Conservation (phyloP, 2,329 filamentous ascomycete species). For the Calycina marina region DNA sequence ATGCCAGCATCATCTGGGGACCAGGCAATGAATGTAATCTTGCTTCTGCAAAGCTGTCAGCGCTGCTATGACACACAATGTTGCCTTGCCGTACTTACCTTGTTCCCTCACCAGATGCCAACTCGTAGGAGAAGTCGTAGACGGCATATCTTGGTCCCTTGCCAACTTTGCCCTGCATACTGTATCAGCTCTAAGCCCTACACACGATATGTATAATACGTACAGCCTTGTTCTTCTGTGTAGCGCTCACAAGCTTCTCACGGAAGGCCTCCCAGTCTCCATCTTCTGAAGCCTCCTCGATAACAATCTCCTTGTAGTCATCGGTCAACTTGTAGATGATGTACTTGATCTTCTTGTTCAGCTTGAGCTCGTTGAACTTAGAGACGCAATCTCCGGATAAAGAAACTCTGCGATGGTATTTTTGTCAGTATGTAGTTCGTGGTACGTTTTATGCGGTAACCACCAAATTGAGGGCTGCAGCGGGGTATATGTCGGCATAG, state of each 20-base stretch:
- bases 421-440: background rate
- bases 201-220: slow-evolving; percentile 15
- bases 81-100: too few relatives aligned
- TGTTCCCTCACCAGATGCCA: slow-evolving; percentile 59
- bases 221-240: slow-evolving; percentile 56
- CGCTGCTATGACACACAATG: too few relatives aligned
- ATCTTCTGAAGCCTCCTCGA: slow-evolving; percentile 57
- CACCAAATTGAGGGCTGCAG: background rate
- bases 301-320: slow-evolving; percentile 67
- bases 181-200: slow-evolving; percentile 2
- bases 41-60: slow-evolving; percentile 39
- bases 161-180: slow-evolving; percentile 35
- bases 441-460: background rate
- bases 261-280: slow-evolving; percentile 61
- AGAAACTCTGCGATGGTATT: slow-evolving; percentile 41
- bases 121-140: slow-evolving; percentile 70
- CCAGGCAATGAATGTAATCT: slow-evolving; percentile 69
- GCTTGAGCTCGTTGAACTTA: slow-evolving; percentile 69
- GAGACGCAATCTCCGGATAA: slow-evolving; percentile 57
- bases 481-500: slow-evolving; percentile 7
- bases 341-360: slow-evolving; percentile 68
- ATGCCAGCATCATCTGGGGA: slow-evolving; percentile 68
- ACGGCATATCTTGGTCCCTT: slow-evolving; percentile 71
- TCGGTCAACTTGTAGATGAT: slow-evolving; percentile 81
- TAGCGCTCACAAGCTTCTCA: slow-evolving; percentile 59